Conservation (phyloP, 2,329 filamentous ascomycete species). For the Hymenoscyphus fraxineus region DNA sequence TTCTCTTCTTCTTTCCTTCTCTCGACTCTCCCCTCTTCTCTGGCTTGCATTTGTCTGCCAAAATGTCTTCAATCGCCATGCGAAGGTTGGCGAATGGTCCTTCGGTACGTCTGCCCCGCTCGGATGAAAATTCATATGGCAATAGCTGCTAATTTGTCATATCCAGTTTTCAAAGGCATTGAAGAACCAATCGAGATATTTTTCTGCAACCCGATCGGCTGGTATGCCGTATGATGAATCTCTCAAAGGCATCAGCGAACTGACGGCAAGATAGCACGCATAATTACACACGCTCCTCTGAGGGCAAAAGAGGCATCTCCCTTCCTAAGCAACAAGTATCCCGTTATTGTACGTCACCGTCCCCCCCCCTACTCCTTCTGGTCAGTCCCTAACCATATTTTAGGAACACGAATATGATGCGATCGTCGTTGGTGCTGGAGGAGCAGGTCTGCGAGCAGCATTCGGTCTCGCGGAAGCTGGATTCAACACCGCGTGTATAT, state of each 20-base stretch:
- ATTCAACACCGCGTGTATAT: constrained; percentile 86
- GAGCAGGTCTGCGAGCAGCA: constrained; percentile 75
- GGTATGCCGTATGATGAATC: constrained; percentile 49
- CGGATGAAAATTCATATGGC: constrained; percentile 11
- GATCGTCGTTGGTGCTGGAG: constrained; percentile 83
- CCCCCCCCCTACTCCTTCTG: background rate
- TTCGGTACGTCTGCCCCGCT: constrained; percentile 45
- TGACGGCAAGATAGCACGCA: constrained; percentile 57
- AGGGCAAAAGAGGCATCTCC: constrained; percentile 91
- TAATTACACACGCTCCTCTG: constrained; percentile 80
- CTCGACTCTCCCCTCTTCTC: constrained; percentile 18
- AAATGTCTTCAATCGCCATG: constrained; percentile 63
- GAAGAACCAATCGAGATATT: constrained; percentile 66
- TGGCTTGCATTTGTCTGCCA: constrained; percentile 30
- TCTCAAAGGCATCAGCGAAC: constrained; percentile 4
- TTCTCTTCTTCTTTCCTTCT: constrained; percentile 7
- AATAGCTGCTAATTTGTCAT: constrained; percentile 25
- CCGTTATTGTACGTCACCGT: constrained; percentile 66
- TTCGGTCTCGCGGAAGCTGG: constrained; percentile 84
- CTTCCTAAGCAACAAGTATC: constrained; percentile 85
- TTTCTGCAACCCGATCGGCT: constrained; percentile 81
- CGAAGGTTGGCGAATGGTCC: constrained; percentile 55
- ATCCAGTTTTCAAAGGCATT: constrained; percentile 35
- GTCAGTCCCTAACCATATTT: constrained; percentile 19
- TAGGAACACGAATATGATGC: constrained; percentile 99